Conservation (phyloP, 768 basidiomycete genomes). For the Melanogaster broomeanus region DNA sequence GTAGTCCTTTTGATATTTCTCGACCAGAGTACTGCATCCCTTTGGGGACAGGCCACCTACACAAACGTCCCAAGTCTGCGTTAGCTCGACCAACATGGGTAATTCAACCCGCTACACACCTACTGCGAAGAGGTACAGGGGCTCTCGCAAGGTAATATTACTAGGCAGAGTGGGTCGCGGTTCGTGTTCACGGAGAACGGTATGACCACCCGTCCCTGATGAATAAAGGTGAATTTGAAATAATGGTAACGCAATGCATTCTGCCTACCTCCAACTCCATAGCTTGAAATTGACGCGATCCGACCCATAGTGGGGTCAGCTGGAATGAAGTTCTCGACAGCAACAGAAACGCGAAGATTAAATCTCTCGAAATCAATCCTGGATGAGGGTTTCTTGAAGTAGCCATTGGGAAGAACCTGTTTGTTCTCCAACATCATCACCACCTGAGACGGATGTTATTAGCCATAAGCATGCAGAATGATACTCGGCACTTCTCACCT, state of each 20-base stretch:
- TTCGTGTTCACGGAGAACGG: not conserved
- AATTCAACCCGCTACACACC: not conserved
- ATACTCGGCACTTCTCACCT: no score
- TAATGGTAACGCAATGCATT: not conserved
- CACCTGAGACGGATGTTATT: constrained; percentile 38
- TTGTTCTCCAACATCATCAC: constrained; percentile 14
- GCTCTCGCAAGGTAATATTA: not conserved
- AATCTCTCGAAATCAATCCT: constrained; percentile 16
- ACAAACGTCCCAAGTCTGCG: not conserved
- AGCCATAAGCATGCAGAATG: constrained; percentile 23
- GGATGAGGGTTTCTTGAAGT: constrained; percentile 13
- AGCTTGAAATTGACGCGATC: constrained; percentile 16
- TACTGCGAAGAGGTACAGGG: not conserved
- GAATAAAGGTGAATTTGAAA: not conserved
- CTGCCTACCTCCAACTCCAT: constrained; percentile 14
- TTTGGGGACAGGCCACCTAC: not conserved
- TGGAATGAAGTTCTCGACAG: constrained; percentile 5
- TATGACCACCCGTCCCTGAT: not conserved
- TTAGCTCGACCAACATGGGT: not conserved
- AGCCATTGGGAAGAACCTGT: constrained; percentile 14
- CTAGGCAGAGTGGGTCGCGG: not conserved
- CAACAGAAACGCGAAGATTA: constrained; percentile 13
- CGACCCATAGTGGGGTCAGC: constrained; percentile 1
- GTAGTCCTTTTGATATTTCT: not conserved
- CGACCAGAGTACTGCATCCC: not conserved